Evolutionary conservation across 352 stramenopile species (phyloP).

Genomic region (Elongisporangium undulatum): DNA sequence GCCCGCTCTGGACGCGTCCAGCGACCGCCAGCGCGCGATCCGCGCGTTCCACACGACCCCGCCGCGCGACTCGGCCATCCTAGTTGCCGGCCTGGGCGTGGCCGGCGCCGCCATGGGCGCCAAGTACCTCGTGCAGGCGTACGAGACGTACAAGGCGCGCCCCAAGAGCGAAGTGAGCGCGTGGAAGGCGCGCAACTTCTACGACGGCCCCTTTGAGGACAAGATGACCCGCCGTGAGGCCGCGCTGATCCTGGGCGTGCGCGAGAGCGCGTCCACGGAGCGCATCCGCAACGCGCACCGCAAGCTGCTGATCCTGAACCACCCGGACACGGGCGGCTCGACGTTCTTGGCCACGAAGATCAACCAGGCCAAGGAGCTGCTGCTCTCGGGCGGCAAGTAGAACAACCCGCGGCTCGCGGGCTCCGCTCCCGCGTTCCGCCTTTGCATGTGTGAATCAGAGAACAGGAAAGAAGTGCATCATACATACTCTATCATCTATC

Average conservation of each 20-base stretch:
- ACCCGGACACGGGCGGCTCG: slow-evolving; percentile 98
- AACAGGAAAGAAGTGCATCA: slow-evolving; percentile 6
- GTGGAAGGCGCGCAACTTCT: slow-evolving; percentile 88
- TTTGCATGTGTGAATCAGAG: slow-evolving; percentile 3
- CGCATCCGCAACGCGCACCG: slow-evolving; percentile 98
- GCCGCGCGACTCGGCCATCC: slow-evolving; percentile 50
- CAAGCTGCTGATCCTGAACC: slow-evolving; percentile 98
- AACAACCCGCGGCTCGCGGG: not conserved
- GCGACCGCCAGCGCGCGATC: slow-evolving; percentile 6
- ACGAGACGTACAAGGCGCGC: slow-evolving; percentile 63
- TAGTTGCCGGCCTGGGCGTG: slow-evolving; percentile 67
- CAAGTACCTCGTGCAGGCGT: slow-evolving; percentile 81
- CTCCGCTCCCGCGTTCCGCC: not conserved
- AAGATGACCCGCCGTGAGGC: slow-evolving; percentile 98
- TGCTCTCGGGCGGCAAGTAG: slow-evolving; percentile 78
- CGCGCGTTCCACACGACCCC: slow-evolving; percentile 64
- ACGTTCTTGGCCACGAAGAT: slow-evolving; percentile 99
- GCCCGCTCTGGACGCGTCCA: not conserved
- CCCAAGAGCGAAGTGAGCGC: slow-evolving; percentile 66
- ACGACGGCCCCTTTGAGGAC: slow-evolving; percentile 98
- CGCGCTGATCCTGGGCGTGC: slow-evolving; percentile 98
- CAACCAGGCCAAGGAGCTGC: slow-evolving; percentile 98
- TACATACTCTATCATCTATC: slow-evolving; percentile 1
- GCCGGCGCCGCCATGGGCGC: slow-evolving; percentile 61
- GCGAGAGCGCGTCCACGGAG: slow-evolving; percentile 92